Percentiles rank a stretch among this genome's conserved stretches.
Conservation (phyloP, 1,284 basidiomycete genomes). For the Polyporus tsugae region DNA sequence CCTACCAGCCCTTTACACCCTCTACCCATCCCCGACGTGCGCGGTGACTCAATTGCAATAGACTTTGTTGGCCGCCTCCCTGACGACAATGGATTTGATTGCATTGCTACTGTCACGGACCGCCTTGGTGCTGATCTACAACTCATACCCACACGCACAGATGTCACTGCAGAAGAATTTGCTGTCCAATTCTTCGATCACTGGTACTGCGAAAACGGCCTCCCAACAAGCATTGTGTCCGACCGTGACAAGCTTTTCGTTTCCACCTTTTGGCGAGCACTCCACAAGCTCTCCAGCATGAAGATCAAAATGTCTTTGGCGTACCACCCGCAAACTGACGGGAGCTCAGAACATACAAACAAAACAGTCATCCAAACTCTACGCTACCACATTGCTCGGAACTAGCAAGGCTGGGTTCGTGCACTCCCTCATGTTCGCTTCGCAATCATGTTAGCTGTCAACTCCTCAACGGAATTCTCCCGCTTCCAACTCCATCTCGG, state of each 20-base stretch:
- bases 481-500: constrained; percentile 44
- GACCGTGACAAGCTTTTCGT: constrained; percentile 50
- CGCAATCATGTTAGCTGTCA: constrained; percentile 48
- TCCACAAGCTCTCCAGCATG: constrained; percentile 45
- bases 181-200: constrained; percentile 44
- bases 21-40: constrained; percentile 34
- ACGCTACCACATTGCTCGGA: constrained; percentile 45
- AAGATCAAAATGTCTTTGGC: constrained; percentile 50
- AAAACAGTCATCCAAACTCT: constrained; percentile 44
- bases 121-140: constrained; percentile 47
- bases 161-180: constrained; percentile 44
- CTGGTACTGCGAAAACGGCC: constrained; percentile 52
- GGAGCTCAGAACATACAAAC: constrained; percentile 32
- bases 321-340: constrained; percentile 52
- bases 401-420: constrained; percentile 52
- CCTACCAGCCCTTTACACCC: constrained; percentile 33
- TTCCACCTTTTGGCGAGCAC: constrained; percentile 50
- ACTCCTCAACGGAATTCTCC: constrained; percentile 43
- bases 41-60: constrained; percentile 44
- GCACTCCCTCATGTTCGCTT: constrained; percentile 48
- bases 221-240: constrained; percentile 47
- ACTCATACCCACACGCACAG: constrained; percentile 40
- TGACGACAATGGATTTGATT: constrained; percentile 44
- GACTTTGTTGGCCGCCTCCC: constrained; percentile 55
- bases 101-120: constrained; percentile 48